These are phyloP conservation scores for Acanthamoeba lenticulata DNA, from an alignment of 208 protist genomes.

Conservation along the genomic window DNA sequence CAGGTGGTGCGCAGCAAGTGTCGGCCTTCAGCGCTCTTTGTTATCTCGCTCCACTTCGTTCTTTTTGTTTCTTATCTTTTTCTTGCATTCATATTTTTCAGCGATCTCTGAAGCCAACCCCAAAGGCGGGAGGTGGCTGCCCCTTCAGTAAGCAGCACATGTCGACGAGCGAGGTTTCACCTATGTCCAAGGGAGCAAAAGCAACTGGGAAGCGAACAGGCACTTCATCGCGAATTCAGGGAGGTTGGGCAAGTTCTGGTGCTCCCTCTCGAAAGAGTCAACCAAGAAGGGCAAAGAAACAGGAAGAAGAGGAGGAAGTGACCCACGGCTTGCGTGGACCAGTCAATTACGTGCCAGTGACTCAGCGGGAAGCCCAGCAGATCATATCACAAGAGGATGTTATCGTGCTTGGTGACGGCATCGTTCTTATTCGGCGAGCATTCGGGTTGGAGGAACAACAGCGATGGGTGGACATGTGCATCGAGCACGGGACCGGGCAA, in stretches of 20 bases:
- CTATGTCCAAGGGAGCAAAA: no score
- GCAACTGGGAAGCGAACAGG: no score
- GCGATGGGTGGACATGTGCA: conserved; percentile 49
- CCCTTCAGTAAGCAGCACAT: no score
- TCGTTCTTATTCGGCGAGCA: not conserved
- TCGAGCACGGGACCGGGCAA: not conserved
- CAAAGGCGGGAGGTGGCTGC: no score
- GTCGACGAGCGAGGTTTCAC: no score
- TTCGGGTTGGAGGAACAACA: conserved; percentile 33
- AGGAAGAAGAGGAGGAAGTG: not conserved
- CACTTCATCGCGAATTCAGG: not conserved
- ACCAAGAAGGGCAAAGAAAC: not conserved
- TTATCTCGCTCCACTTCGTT: no score
- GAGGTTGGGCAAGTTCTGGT: not conserved
- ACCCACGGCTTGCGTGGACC: not conserved
- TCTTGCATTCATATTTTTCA: no score
- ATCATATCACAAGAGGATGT: not conserved
- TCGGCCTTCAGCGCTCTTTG: no score
- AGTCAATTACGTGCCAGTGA: not conserved
- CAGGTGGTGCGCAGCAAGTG: no score
- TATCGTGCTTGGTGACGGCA: not conserved
- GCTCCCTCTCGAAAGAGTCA: not conserved
- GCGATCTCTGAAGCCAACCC: no score
- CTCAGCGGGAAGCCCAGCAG: not conserved
- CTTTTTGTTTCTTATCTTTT: no score